Base-by-base conservation (phyloP, 257 asterid species). In the Gentiana macrophylla region DNA sequence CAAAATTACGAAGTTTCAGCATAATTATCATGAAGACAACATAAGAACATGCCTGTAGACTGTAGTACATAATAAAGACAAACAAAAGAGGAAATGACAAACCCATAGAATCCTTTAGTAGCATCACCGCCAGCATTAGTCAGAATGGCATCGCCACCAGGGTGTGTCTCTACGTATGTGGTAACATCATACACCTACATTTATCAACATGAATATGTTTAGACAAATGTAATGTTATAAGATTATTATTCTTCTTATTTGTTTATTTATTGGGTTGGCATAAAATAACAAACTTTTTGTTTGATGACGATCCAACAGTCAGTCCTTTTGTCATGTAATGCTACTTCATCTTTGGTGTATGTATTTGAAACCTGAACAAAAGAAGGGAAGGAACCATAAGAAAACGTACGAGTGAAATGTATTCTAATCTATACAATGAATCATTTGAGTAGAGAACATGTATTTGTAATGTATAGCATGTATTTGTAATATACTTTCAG, bases 271-370 rank as follows among this genome's bases (percentile, higher is more conserved):
- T 15, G 4, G 49, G 32, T 49, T 37, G 56, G 24, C 4, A 59
- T 55, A 55, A 49, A 15, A 2, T 65, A 67, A 56, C 43, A 47
- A 49, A 85, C 97, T 94, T 88, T 92, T 34, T 92, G 84, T 68
- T 88, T 88, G 63, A 92, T 88, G 71, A 92, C 88, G 81, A 92
- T 81, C 97, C 99, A 92, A 70, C 99, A 92, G 62, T 92, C 97
- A 1, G 85, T 77, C 77, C 94, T 76, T 62, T 64, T 88, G 82
- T 85, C 81, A 76, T 92, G 99, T 70, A 66, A 62, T 36, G 86
- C 76, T 68, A 92, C 82, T 72, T 88, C 89, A 13, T 71, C 72
- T 70, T 75, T 92, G 53, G 85, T 77, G 78, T 78, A 92, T 35
- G 69, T 60, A 68, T 77, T 80, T 5, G 70, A 62, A 67, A 56